Evolutionary conservation across 345 rosid species (phyloP), one percentile per base, ranked within the genome.

Genomic region (Ceriops decandra): DNA sequence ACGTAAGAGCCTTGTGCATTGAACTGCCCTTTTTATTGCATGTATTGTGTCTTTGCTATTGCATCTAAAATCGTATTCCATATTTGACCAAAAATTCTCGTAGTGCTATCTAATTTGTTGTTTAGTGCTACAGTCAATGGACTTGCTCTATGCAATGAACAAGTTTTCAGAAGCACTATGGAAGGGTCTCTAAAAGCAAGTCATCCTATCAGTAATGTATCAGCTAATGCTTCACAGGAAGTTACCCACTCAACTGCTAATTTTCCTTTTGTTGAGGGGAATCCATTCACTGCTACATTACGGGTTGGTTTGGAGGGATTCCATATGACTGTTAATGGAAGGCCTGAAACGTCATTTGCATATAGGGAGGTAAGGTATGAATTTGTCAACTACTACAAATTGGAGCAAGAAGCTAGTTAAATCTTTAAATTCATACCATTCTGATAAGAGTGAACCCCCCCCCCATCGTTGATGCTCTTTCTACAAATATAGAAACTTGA

Each of bases 291-390:
- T 54, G 95, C 96, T 27, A 91, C 97, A 5, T 67, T 93, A 35
- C 89, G 97, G 97, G 80, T 73, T 76, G 96, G 97, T 57, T 63
- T 74, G 22, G 87, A 88, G 78, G 98, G 98, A 63, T 87, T 93
- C 74, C 96, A 90, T 80, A 81, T 89, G 95, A 89, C 91, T 3
- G 90, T 90, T 30, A 89, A 93, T 74, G 97, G 96, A 63, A 88
- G 85, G 66, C 95, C 88, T 27, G 98, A 89, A 72, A 89, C 96
- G 28, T 90, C 97, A 6, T 89, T 90, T 73, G 79, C 86, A 53
- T 89, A 79, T 80, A 80, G 84, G 73, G 91, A 89, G 96, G 98
- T 93, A 85, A 76, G 67, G 70, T 78, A 75, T 77, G 81, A 49
- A 21, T 61, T 77, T 52, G 17, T 52, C 24, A 10, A 35, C 64